Conservation (phyloP, 129 eudicot species). For the Flaveria bidentis region DNA sequence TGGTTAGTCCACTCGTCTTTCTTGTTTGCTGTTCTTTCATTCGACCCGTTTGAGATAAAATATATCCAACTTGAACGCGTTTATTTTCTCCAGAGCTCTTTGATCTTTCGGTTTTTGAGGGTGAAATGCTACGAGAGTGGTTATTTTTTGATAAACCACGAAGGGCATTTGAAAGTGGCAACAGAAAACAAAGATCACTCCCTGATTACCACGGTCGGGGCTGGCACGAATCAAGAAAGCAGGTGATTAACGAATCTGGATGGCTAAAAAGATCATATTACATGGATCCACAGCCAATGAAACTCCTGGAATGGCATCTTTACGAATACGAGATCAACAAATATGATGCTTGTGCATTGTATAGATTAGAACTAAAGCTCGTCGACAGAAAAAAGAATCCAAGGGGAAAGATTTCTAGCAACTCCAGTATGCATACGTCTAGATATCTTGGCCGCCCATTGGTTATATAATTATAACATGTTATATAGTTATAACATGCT, state of each 20-base stretch:
- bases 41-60: constrained; percentile 7
- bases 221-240: constrained; percentile 97
- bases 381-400: constrained; percentile 72
- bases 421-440: constrained; percentile 17
- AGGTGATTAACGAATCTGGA: constrained; percentile 76
- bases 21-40: neutral
- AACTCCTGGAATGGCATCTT: constrained; percentile 82
- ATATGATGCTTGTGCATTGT: constrained; percentile 74
- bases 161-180: constrained; percentile 92
- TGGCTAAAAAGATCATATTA: constrained; percentile 93
- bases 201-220: constrained; percentile 93
- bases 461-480: constrained; percentile 19
- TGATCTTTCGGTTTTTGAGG: constrained; percentile 76
- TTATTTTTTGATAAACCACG: constrained; percentile 96
- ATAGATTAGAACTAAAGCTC: constrained; percentile 77
- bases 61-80: neutral
- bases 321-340: constrained; percentile 87
- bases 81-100: constrained; percentile 61
- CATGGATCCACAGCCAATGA: constrained; percentile 95
- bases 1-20: constrained; percentile 40
- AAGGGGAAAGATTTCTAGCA: constrained; percentile 60
- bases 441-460: neutral
- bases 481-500: constrained; percentile 11
- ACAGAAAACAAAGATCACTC: constrained; percentile 87
- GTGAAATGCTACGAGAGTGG: constrained; percentile 91